phyloP scores from a whole-genome alignment of 2,329 filamentous ascomycete species.

The Domatiomyces globalis region DNA sequence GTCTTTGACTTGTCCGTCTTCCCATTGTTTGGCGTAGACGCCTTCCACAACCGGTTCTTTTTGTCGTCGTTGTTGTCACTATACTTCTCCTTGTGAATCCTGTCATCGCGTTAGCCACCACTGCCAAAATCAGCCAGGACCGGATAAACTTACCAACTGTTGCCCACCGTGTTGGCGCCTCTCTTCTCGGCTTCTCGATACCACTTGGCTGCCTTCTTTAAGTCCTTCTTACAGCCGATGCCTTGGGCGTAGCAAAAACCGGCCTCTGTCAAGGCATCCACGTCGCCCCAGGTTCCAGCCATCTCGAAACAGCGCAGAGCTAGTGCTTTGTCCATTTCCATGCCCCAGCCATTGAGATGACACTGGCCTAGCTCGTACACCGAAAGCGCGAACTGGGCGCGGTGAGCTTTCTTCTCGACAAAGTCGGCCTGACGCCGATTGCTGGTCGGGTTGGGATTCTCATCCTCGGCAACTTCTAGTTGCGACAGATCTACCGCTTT shows the following conservation, averaged over 20 bases:
- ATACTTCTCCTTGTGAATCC: conserved; percentile 19
- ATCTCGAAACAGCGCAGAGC: conserved; percentile 93
- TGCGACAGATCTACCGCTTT: conserved; percentile 78
- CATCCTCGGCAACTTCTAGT: conserved; percentile 70
- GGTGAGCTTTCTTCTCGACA: conserved; percentile 63
- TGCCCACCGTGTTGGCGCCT: conserved; percentile 94
- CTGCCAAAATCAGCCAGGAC: background rate
- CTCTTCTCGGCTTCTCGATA: conserved; percentile 84
- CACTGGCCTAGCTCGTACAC: conserved; percentile 94
- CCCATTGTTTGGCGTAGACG: background rate
- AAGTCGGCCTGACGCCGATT: conserved; percentile 28
- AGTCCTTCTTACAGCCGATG: conserved; percentile 84
- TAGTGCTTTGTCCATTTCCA: conserved; percentile 76
- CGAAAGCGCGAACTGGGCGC: conserved; percentile 85
- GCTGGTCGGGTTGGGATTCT: conserved; percentile 32
- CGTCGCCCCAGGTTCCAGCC: conserved; percentile 87
- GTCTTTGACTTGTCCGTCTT: background rate
- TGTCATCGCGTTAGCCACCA: conserved; percentile 3
- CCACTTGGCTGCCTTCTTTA: conserved; percentile 83
- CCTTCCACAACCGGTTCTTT: background rate
- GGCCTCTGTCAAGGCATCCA: conserved; percentile 83
- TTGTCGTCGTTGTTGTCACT: conserved; percentile 11
- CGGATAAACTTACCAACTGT: conserved; percentile 63
- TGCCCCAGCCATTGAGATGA: conserved; percentile 97
- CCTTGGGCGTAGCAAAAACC: conserved; percentile 94